A percentile compares a stretch with the other conserved stretches of the same genome.
phyloP scores from a whole-genome alignment of 1,284 basidiomycete species.

The Caloboletus inedulis region DNA sequence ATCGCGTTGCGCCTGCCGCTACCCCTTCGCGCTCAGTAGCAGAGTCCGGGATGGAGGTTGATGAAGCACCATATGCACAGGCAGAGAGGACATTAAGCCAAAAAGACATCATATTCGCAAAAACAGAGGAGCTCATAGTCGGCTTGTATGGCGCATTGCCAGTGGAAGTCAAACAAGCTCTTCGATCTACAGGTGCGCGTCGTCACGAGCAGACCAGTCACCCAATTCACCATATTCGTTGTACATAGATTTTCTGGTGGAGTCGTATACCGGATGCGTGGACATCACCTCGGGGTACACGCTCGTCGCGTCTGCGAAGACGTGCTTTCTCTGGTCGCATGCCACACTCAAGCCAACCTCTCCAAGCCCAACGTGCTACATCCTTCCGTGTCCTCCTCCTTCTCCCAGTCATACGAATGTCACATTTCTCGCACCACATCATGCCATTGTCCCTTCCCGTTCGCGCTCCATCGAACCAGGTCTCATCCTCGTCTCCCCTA shows the following conservation, averaged over 20 bases:
- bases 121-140: slow-evolving; percentile 68
- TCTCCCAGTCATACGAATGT: slow-evolving; percentile 35
- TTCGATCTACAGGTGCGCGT: slow-evolving; percentile 58
- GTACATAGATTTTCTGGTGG: slow-evolving; percentile 59
- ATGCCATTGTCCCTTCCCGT: slow-evolving; percentile 65
- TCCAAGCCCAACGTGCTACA: slow-evolving; percentile 70
- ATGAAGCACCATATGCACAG: slow-evolving; percentile 45
- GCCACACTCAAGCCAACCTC: slow-evolving; percentile 42
- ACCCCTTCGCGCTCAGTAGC: slow-evolving; percentile 36
- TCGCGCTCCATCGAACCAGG: slow-evolving; percentile 65
- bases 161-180: slow-evolving; percentile 66
- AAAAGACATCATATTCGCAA: slow-evolving; percentile 59
- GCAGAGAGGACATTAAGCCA: slow-evolving; percentile 26
- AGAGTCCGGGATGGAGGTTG: slow-evolving; percentile 62
- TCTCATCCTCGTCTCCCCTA: slow-evolving; percentile 62
- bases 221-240: not conserved
- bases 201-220: not conserved
- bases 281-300: slow-evolving; percentile 71
- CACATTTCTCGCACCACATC: slow-evolving; percentile 50
- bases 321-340: slow-evolving; percentile 82
- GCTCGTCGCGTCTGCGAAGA: slow-evolving; percentile 64
- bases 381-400: slow-evolving; percentile 62
- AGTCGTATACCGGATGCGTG: slow-evolving; percentile 66
- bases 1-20: slow-evolving; percentile 27
- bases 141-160: slow-evolving; percentile 69